Evolutionary conservation across 2,329 filamentous ascomycete species (phyloP).

Genomic region (Fusarium keratoplasticum): DNA sequence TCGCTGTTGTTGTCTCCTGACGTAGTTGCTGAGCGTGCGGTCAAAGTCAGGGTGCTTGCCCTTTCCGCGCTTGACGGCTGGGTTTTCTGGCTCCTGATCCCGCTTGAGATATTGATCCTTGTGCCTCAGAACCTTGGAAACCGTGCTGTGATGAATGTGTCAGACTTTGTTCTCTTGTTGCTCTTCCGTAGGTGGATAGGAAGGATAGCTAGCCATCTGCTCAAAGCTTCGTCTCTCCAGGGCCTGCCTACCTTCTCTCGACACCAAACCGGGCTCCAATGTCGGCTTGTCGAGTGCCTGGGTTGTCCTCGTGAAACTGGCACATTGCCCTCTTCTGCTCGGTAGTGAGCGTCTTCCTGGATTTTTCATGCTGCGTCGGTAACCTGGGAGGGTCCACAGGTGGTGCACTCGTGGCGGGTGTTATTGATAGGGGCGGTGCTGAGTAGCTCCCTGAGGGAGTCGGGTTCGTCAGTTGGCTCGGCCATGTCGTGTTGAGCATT

Average conservation of each 20-base stretch:
- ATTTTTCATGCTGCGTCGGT: conserved; percentile 65
- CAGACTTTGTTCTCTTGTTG: conserved; percentile 46
- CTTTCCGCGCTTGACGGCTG: conserved; percentile 84
- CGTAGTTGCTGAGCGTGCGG: conserved; percentile 88
- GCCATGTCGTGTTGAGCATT: conserved; percentile 81
- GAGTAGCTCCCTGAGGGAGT: conserved; percentile 65
- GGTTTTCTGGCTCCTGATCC: conserved; percentile 73
- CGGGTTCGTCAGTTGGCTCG: conserved; percentile 83
- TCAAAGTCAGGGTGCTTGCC: conserved; percentile 92
- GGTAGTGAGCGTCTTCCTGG: conserved; percentile 89
- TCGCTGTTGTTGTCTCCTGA: conserved; percentile 81
- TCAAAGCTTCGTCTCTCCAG: conserved; percentile 13
- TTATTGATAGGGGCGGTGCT: conserved; percentile 68
- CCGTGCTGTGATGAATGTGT: conserved; percentile 73
- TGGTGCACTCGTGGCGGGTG: conserved; percentile 67
- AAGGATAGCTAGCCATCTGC: background rate
- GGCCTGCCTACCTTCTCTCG: conserved; percentile 83
- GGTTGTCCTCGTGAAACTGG: conserved; percentile 90
- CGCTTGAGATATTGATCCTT: conserved; percentile 94
- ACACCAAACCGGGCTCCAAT: conserved; percentile 97
- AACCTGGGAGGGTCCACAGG: conserved; percentile 46
- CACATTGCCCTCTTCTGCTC: conserved; percentile 94
- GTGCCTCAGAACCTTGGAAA: conserved; percentile 96
- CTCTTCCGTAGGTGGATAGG: background rate
- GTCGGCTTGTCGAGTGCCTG: conserved; percentile 92